Evolutionary conservation across 2,329 filamentous ascomycete species (phyloP), one percentile per base, ranked within the genome.

Genomic region (Fusarium irregulare): DNA sequence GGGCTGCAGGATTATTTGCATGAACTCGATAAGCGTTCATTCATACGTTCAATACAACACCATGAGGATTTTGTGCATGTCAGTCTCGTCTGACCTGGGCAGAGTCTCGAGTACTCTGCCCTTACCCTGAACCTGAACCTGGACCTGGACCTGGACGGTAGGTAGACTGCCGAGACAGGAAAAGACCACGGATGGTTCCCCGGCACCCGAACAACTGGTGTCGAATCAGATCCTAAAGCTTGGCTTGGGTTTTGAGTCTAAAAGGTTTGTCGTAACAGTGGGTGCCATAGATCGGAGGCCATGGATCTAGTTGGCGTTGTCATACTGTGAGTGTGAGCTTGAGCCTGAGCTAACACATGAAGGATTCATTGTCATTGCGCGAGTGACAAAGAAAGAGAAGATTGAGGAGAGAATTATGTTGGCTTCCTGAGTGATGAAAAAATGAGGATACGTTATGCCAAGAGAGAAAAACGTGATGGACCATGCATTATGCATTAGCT

Each of bases 101-200:
- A n/a, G 12, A 25, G 44, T 23, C 32, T 51, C 16, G 16, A 25
- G 44, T 42, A 46, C 21, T 40, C 14, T 46, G n/a, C 34, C 37
- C 44, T 40, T 57, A 61, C 59, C 56, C 56, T 61, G 55, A 18
- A 68, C 54, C 65, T 21, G 21, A 21, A 6, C 6, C 21, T 65
- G 59, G 57, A 64, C 51, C 30, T 44, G 23, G 42, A 45, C 23
- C 25, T 46, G 10, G 27, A 34, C 9, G 23, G 20, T 53, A 27
- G 48, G 20, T 53, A 27, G 48, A 56, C 57, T 60, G 23, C 51
- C 44, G 30, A 66, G 55, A 53, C 32, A 42, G 48, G 50, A 56
- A 64, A 71, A 57, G 64, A 42, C 64, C 18, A 49, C 68, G 68
- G 59, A 71, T 47, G 60, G 55, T 69, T 71, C 68, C 68, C 67